Percentiles rank a stretch among this genome's conserved stretches.
Evolutionary conservation across 495 filamentous ascomycete species (phyloP).

Genomic region (Pseudoneurospora amorphoporcata): DNA sequence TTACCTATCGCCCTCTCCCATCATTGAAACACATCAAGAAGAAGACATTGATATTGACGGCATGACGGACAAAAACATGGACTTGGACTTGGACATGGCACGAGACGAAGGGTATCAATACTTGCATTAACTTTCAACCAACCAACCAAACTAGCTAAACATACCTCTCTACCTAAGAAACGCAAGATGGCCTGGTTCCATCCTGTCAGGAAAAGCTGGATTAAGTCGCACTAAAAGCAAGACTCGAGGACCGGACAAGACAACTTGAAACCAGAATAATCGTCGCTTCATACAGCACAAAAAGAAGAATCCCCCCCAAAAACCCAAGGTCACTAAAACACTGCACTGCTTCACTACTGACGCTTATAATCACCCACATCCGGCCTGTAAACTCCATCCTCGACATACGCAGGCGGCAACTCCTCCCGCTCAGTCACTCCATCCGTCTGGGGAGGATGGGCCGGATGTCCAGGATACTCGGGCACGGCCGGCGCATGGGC

Average conservation of each 20-base stretch:
- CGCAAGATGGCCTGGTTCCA: not conserved
- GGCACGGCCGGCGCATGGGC: not conserved
- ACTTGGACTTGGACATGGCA: too few relatives aligned
- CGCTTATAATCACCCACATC: slow-evolving; percentile 10
- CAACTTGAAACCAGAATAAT: too few relatives aligned
- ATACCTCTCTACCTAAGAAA: not conserved
- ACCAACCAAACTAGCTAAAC: not conserved
- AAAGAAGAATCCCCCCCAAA: not conserved
- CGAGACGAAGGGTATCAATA: not conserved
- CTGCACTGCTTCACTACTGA: not conserved
- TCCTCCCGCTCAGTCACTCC: slow-evolving; percentile 1
- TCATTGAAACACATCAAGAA: too few relatives aligned
- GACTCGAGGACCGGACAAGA: not conserved
- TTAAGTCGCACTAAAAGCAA: not conserved
- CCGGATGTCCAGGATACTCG: slow-evolving; percentile 6
- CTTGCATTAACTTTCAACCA: not conserved
- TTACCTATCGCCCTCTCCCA: too few relatives aligned
- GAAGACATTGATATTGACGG: too few relatives aligned
- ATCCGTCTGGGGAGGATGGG: not conserved
- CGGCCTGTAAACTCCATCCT: slow-evolving; percentile 4
- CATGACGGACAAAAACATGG: too few relatives aligned
- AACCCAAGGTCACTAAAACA: not conserved
- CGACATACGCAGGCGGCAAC: slow-evolving; percentile 18
- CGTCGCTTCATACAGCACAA: not conserved
- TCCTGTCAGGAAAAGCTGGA: not conserved